Evolutionary conservation across 1,139 yeast species (phyloP), one percentile per base, ranked within the genome.

Genomic region (Taphrina flavorubra): DNA sequence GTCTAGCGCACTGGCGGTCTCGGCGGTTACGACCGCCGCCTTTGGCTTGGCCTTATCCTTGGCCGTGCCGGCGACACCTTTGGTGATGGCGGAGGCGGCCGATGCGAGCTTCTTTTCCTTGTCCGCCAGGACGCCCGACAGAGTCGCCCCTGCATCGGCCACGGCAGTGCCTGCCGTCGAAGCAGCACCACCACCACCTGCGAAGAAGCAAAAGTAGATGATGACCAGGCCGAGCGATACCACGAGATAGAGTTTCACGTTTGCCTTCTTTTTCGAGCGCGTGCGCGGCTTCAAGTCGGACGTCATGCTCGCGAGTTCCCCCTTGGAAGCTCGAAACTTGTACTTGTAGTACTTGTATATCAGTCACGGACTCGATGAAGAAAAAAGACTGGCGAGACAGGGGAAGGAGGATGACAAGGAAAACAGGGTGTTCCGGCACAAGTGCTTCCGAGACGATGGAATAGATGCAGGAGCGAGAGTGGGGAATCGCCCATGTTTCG

Each of bases 271-370:
- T 13, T 44, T 56, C 10, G 56, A 25, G 18, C 59, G 46, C 25
- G 61, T 53, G n/a, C 67, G 49, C 14, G 67, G 67, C 39, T 57
- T 53, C 61, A 63, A 34, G 20, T 53, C 61, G 13, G 61, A 56
- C 34, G 61, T 40, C 67, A 63, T 63, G 20, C 37, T 25, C 6
- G 42, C 14, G 14, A 3, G 42, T 3, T 25, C 31, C 31, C 31
- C 4, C 31, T 4, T 25, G 31, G 1, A 25, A 25, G 31, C 31
- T 25, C 31, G 31, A 4, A 25, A 25, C 31, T 25, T 25, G 31
- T 25, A 25, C 31, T 25, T 25, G 31, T 25, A 25, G 31, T 2
- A 4, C 31, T 25, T 25, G 2, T 25, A 1, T 25, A 25, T 2
- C 31, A 25, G 31, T 25, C 4, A 25, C 31, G 31, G 31, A 25